Conservation (phyloP, 192 early-diverging fungal species). For the Gaertneriomyces semiglobifer region DNA sequence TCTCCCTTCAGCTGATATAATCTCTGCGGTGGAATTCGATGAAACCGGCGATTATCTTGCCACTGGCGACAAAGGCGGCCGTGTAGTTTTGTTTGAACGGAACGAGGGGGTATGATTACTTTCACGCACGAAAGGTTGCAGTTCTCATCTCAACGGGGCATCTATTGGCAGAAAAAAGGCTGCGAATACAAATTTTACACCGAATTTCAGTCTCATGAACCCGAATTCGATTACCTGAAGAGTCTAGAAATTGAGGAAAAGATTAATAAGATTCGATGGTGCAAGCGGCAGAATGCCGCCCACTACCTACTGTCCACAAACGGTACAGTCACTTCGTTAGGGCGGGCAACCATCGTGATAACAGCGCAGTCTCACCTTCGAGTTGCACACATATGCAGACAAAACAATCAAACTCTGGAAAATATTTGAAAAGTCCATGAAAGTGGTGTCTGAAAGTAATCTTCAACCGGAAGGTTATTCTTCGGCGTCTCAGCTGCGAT, state of each 20-base stretch:
- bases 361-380: background rate
- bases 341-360: too few species aligned
- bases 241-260: constrained; percentile 99
- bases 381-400: constrained; percentile 51
- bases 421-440: constrained; percentile 95
- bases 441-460: constrained; percentile 91
- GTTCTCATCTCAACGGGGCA: background rate
- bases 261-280: constrained; percentile 99
- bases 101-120: constrained; percentile 82
- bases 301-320: constrained; percentile 98
- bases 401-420: constrained; percentile 99
- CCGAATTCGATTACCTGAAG: constrained; percentile 99
- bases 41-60: constrained; percentile 94
- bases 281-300: constrained; percentile 90
- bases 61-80: constrained; percentile 95
- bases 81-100: constrained; percentile 97
- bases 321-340: constrained; percentile 47
- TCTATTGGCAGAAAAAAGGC: constrained; percentile 80
- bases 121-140: background rate
- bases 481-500: constrained; percentile 30
- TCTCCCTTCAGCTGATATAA: constrained; percentile 83
- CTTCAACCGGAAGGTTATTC: constrained; percentile 31
- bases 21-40: constrained; percentile 98
- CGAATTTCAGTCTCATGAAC: constrained; percentile 99
- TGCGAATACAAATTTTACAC: constrained; percentile 99